These are phyloP conservation scores for Vigna radiata DNA, from an alignment of 306 rosid genomes.

Conservation along the genomic window DNA sequence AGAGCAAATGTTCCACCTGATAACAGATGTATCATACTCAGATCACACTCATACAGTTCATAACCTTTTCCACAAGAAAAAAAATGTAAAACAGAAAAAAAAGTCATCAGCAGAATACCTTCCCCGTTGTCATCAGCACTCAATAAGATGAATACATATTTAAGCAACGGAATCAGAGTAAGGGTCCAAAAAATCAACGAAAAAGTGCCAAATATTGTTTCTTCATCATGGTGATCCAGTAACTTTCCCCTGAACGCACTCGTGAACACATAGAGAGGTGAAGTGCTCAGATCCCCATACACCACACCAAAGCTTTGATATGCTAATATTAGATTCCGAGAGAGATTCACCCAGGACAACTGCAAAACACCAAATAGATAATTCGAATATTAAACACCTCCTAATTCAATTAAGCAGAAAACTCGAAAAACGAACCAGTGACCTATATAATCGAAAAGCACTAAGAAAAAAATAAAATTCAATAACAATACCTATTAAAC, in stretches of 20 bases:
- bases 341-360: constrained; percentile 64
- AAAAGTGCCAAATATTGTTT: constrained; percentile 78
- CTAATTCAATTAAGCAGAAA: constrained; percentile 9
- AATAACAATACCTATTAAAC: background rate
- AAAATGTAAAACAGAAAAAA: constrained; percentile 3
- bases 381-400: constrained; percentile 6
- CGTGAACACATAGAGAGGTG: constrained; percentile 80
- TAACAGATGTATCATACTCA: constrained; percentile 36
- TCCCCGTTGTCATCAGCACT: constrained; percentile 88
- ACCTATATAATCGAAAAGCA: background rate
- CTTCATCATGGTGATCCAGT: constrained; percentile 58
- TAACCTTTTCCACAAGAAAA: background rate
- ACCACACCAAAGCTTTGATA: constrained; percentile 93
- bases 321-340: constrained; percentile 70
- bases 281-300: constrained; percentile 87
- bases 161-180: constrained; percentile 74
- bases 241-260: constrained; percentile 73
- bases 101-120: constrained; percentile 55
- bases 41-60: constrained; percentile 20
- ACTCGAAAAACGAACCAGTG: constrained; percentile 19
- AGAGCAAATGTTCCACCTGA: constrained; percentile 94
- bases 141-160: constrained; percentile 76
- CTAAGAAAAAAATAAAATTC: constrained; percentile 17
- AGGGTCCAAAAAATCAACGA: constrained; percentile 89
- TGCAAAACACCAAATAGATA: constrained; percentile 47